These are phyloP conservation scores for Pseudogymnoascus sp. DNA, from an alignment of 2,329 filamentous ascomycete genomes.

Conservation along the genomic window DNA sequence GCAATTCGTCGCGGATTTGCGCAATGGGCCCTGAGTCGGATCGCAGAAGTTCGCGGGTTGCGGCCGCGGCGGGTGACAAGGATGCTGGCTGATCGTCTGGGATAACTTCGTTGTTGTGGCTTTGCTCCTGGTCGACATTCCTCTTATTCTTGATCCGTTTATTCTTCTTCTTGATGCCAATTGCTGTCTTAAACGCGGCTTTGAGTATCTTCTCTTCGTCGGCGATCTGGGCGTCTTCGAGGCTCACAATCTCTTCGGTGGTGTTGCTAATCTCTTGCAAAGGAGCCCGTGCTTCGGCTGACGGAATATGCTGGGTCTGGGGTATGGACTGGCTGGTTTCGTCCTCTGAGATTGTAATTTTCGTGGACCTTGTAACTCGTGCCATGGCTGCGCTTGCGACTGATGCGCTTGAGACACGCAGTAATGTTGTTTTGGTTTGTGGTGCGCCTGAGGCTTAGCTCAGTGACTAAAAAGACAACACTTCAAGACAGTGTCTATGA, in stretches of 20 bases:
- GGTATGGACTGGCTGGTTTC: constrained; percentile 6
- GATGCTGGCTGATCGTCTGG: constrained; percentile 5
- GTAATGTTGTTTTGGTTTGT: not conserved
- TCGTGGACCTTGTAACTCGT: constrained; percentile 25
- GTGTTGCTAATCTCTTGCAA: constrained; percentile 8
- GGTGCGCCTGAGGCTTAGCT: not conserved
- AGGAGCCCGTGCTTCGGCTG: constrained; percentile 14
- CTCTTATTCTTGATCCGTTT: constrained; percentile 20
- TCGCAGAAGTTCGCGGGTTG: constrained; percentile 1
- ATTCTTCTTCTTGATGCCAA: constrained; percentile 22
- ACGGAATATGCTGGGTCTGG: constrained; percentile 13
- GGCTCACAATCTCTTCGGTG: constrained; percentile 3
- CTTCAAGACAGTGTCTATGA: not conserved
- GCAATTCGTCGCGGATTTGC: not conserved
- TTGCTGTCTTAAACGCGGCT: constrained; percentile 25
- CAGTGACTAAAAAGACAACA: not conserved
- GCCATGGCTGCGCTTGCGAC: constrained; percentile 20
- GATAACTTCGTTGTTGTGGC: not conserved
- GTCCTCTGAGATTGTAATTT: constrained; percentile 24
- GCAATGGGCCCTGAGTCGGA: not conserved
- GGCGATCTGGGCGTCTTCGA: constrained; percentile 16
- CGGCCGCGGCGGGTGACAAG: not conserved
- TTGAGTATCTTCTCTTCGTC: constrained; percentile 25
- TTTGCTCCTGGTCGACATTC: constrained; percentile 10
- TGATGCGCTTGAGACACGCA: not conserved